Base-by-base conservation (phyloP, 2,329 filamentous ascomycete genomes). In the Lecanosticta acicola region DNA sequence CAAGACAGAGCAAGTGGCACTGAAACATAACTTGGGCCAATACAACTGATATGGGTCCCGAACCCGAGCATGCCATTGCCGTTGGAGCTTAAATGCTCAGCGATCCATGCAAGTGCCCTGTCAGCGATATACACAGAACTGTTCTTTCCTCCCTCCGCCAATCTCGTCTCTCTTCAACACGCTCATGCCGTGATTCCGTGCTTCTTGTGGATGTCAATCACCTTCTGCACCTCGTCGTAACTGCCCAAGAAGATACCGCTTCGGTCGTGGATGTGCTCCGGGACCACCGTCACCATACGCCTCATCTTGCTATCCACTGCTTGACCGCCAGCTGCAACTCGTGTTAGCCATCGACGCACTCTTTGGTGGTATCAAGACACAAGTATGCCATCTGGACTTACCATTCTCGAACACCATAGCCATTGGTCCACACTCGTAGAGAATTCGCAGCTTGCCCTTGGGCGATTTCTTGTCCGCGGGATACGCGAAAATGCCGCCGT, bases 361-460 rank as follows among this genome's bases (percentile, higher is more conserved):
- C 24, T 29, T 41, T 34, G 39, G 26, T 33, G 39, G 19, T n/a
- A 33, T n/a, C n/a, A n/a, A n/a, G n/a, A n/a, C 18, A 16, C 33
- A 9, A n/a, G 8, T 3, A 21, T 24, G 0, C 4, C 32, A 29
- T 13, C 32, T 13, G 17, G 13, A 74, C 83, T 71, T 69, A 91
- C 87, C 93, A 71, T 98, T 96, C 72, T 98, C 93, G 68, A 98
- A 97, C 4, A 98, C 80, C 84, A 97, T 86, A 18, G 93, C 93
- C 93, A 98, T 98, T 32, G 93, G 93, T 11, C 93, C 93, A 66
- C 93, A 98, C 75, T 98, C 93, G 71, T 98, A 98, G 60, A 98
- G 68, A 58, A 98, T 98, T 56, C 93, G 80, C 58, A 98, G 79
- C 77, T 98, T 98, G 59, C 93, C 93, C 81, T 97, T 98, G 55